Evolutionary conservation across 306 rosid species (phyloP), one percentile per base, ranked within the genome.

Genomic region (Nissolia schottii): DNA sequence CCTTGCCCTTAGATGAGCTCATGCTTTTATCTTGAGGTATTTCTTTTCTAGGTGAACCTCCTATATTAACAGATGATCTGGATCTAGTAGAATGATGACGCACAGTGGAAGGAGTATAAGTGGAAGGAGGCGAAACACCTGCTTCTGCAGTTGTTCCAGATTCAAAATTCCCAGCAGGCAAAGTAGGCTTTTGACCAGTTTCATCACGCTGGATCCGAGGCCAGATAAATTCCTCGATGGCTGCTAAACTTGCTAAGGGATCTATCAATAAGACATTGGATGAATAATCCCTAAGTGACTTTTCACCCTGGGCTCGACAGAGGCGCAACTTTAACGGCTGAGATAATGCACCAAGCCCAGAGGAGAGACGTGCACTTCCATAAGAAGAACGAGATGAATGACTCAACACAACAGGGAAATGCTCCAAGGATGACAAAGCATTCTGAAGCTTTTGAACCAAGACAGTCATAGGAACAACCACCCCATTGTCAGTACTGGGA

Each of bases 221-320:
- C 98, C 98, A 92, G 24, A 92, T 91, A 79, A 92, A 92, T 67
- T 92, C 98, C 71, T 92, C 98, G 4, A 92, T 90, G 41, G 98
- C 96, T 64, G 95, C 96, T 75, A 92, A 83, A 77, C 96, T 87
- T 53, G 98, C 96, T 62, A 89, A 73, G 32, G 98, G 98, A 68
- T 92, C 98, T 73, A 92, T 92, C 72, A 92, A 67, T 28, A 92
- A 94, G 57, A 92, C 85, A 69, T 92, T 92, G 10, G 98, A 88
- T 53, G 98, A 92, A 83, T 92, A 92, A 77, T 92, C 96, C 38
- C 89, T 90, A 15, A 92, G 90, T 58, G 91, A 79, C 63, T 92
- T 92, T 22, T 92, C 98, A 56, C 98, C 96, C 79, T 86, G 98
- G 11, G 91, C 89, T 75, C 96, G 89, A 73, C 95, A 85, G 18